Evolutionary conservation across 1,284 basidiomycete species (phyloP), one percentile per base, ranked within the genome.

Genomic region (Ganoderma boninense): DNA sequence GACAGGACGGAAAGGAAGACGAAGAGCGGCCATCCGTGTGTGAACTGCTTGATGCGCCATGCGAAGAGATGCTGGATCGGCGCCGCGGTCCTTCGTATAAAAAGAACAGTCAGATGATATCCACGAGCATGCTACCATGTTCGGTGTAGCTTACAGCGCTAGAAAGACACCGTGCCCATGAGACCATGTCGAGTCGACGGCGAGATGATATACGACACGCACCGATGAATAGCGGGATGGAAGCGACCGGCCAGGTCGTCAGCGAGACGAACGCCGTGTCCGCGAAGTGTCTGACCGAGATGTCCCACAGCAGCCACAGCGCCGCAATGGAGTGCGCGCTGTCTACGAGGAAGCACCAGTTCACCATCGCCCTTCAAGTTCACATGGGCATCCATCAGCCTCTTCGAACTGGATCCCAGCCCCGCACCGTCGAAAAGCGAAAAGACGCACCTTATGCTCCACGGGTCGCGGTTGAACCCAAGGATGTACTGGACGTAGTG

Each of bases 21-120:
- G 65, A 66, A 71, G 44, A 70, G 40, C 18, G 13, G 23, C 64
- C 64, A 64, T 29, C 61, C 61, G n/a, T 69, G 66, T 8, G 69
- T 70, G 67, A 73, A 70, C 62, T 66, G 65, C 65, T 71, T 71
- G 44, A 73, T 71, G 56, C 71, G 68, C 69, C 69, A 73, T 14
- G 69, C 69, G 60, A 73, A 68, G 44, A 73, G 64, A 14, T 68
- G 66, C 67, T 73, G 71, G 29, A 71, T 69, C 16, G 71, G 71
- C 44, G 56, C 49, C 4, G 69, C 68, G 1, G 65, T 62, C 13
- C 65, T 66, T 26, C 5, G 7, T 10, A 13, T 4, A 32, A 4
- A 57, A n/a, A 10, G 13, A 32, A 38, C 10, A 11, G 49, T 49
- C 18, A 14, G 13, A 52, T 46, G 1, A 4, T 54, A 14, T 20